These are phyloP conservation scores for Blastocystis sp. DNA, from an alignment of 352 stramenopile species.

Conservation along the genomic window DNA sequence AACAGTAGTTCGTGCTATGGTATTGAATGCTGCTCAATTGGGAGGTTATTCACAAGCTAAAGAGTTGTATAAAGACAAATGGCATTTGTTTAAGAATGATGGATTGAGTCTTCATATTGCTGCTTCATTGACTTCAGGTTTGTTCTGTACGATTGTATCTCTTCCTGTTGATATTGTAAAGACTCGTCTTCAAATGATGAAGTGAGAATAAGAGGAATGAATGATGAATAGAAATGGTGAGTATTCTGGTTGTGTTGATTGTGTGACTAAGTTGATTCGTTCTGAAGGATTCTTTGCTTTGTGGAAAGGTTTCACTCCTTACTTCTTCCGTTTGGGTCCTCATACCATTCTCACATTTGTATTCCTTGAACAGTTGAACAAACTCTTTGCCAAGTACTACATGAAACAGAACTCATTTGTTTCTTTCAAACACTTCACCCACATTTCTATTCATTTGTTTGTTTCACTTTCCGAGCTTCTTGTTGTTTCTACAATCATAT, in stretches of 20 bases:
- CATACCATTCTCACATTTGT: conserved; percentile 63
- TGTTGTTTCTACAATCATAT: background rate
- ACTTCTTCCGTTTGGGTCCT: conserved; percentile 62
- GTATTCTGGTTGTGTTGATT: conserved; percentile 45
- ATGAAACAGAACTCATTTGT: conserved; percentile 29
- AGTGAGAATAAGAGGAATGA: background rate
- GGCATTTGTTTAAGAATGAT: conserved; percentile 55
- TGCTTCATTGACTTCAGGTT: conserved; percentile 44
- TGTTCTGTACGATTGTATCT: conserved; percentile 60
- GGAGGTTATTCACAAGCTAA: conserved; percentile 62
- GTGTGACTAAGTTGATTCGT: conserved; percentile 18
- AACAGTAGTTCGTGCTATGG: conserved; percentile 48
- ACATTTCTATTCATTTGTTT: background rate
- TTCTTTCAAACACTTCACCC: background rate
- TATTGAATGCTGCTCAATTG: conserved; percentile 56
- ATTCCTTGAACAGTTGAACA: conserved; percentile 63
- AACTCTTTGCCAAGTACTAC: conserved; percentile 61
- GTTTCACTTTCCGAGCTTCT: conserved; percentile 6
- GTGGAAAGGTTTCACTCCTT: conserved; percentile 62
- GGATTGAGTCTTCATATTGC: conserved; percentile 47
- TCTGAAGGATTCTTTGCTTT: conserved; percentile 58
- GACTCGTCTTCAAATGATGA: conserved; percentile 59
- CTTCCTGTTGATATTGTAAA: conserved; percentile 63
- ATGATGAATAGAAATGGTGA: conserved; percentile 4
- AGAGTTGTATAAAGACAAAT: conserved; percentile 47